These are phyloP conservation scores for Murraya koenigii DNA, from an alignment of 345 rosid genomes.

Conservation along the genomic window DNA sequence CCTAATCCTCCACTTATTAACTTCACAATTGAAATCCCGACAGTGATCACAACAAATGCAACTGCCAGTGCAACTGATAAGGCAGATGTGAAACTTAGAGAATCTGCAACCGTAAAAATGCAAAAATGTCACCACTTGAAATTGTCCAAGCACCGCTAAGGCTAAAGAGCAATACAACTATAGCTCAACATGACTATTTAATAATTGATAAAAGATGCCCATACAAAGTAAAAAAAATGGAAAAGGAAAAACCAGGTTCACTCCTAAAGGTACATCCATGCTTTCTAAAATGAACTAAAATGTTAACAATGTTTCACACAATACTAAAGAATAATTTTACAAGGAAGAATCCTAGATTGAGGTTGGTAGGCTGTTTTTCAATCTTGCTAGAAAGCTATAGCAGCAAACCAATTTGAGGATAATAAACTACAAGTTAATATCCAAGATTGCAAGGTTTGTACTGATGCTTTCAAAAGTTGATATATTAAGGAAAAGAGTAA, in stretches of 20 bases:
- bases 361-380: neutral
- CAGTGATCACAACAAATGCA: conserved; percentile 71
- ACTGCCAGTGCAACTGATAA: conserved; percentile 79
- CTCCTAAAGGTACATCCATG: neutral
- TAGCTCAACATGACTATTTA: neutral
- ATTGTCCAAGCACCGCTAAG: neutral
- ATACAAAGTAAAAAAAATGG: neutral
- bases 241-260: neutral
- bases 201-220: neutral
- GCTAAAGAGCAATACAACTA: neutral
- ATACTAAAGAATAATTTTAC: neutral
- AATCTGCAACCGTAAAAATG: conserved; percentile 57
- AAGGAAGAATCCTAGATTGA: neutral
- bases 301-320: neutral
- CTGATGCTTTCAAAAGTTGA: neutral
- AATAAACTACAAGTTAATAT: neutral
- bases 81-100: conserved; percentile 86
- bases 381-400: neutral
- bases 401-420: neutral
- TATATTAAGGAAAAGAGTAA: neutral
- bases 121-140: conserved; percentile 5
- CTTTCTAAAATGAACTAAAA: neutral
- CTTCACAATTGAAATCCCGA: conserved; percentile 67
- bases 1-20: conserved; percentile 51
- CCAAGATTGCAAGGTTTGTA: neutral